Percentiles rank a stretch among this genome's conserved stretches.
These are phyloP conservation scores for Xylariaceae sp. DNA, from an alignment of 2,329 filamentous ascomycete genomes.

Conservation along the genomic window DNA sequence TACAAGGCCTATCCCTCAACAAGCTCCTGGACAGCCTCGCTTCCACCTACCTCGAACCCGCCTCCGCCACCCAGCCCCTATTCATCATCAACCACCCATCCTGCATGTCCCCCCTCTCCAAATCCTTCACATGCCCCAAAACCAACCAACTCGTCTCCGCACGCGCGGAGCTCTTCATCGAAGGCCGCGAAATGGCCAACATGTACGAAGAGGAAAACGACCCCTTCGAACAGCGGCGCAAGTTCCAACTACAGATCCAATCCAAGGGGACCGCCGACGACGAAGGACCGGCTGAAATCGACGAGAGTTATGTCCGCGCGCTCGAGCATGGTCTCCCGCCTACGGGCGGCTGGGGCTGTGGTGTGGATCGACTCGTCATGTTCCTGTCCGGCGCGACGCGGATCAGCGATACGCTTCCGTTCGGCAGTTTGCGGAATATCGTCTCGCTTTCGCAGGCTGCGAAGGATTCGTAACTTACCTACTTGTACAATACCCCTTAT, in stretches of 20 bases:
- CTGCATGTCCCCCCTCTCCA: slow-evolving; percentile 84
- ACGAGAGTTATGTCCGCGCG: slow-evolving; percentile 79
- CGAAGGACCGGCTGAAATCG: slow-evolving; percentile 46
- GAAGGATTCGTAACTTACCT: slow-evolving; percentile 11
- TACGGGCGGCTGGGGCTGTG: slow-evolving; percentile 94
- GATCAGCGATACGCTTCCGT: slow-evolving; percentile 82
- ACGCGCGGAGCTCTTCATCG: slow-evolving; percentile 78
- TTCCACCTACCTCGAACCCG: slow-evolving; percentile 69
- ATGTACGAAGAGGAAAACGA: slow-evolving; percentile 99
- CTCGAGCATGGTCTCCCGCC: slow-evolving; percentile 89
- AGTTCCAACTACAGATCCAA: slow-evolving; percentile 59
- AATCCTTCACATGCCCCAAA: slow-evolving; percentile 68
- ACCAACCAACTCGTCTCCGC: slow-evolving; percentile 71
- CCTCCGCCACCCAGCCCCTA: slow-evolving; percentile 61
- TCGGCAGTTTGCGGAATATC: slow-evolving; percentile 75
- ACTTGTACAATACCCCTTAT: slow-evolving; percentile 3
- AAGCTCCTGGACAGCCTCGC: slow-evolving; percentile 78
- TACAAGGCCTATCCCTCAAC: slow-evolving; percentile 46
- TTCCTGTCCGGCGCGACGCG: slow-evolving; percentile 71
- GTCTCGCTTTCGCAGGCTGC: slow-evolving; percentile 43
- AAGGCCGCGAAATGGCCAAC: slow-evolving; percentile 79
- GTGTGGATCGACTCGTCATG: slow-evolving; percentile 88
- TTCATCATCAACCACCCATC: slow-evolving; percentile 89
- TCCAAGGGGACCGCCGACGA: slow-evolving; percentile 40
- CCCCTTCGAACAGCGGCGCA: slow-evolving; percentile 76